phyloP scores from a whole-genome alignment of 176 grass and related monocot species.

The Pontederia paniculata region DNA sequence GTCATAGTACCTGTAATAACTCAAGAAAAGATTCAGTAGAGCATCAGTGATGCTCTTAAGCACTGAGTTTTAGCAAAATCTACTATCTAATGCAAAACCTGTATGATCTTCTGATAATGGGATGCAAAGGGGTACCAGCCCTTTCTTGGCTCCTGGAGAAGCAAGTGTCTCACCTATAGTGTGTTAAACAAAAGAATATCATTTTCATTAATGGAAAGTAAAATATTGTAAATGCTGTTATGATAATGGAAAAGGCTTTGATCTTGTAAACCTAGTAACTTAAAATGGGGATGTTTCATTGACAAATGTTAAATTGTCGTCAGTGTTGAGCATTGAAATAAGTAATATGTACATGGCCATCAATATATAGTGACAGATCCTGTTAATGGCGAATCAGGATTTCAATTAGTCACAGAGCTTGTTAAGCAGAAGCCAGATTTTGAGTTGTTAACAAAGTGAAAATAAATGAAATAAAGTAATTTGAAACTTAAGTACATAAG shows the following conservation, averaged over 20 bases:
- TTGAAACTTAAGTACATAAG: too few species aligned
- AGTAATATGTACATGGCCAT: too few species aligned
- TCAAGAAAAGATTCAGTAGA: conserved; percentile 15
- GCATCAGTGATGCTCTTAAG: background rate
- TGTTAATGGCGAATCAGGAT: too few species aligned
- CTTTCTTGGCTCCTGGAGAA: conserved; percentile 78
- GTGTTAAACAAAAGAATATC: conserved; percentile 3
- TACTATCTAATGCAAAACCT: conserved; percentile 34
- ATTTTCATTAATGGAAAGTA: background rate
- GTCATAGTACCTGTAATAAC: conserved; percentile 69
- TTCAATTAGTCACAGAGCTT: too few species aligned
- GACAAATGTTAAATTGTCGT: too few species aligned
- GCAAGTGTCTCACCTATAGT: conserved; percentile 55
- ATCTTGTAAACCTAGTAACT: too few species aligned
- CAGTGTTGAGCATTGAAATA: too few species aligned
- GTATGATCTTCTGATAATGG: conserved; percentile 67
- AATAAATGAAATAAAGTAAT: too few species aligned
- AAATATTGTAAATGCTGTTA: background rate
- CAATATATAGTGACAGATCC: too few species aligned
- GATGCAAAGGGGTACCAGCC: conserved; percentile 64
- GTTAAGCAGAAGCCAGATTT: too few species aligned
- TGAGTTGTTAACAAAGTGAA: too few species aligned
- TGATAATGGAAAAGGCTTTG: background rate
- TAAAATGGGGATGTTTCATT: too few species aligned
- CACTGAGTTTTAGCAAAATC: background rate